phyloP scores from a whole-genome alignment of 2,329 filamentous ascomycete genomes.

The Fusarium citri region DNA sequence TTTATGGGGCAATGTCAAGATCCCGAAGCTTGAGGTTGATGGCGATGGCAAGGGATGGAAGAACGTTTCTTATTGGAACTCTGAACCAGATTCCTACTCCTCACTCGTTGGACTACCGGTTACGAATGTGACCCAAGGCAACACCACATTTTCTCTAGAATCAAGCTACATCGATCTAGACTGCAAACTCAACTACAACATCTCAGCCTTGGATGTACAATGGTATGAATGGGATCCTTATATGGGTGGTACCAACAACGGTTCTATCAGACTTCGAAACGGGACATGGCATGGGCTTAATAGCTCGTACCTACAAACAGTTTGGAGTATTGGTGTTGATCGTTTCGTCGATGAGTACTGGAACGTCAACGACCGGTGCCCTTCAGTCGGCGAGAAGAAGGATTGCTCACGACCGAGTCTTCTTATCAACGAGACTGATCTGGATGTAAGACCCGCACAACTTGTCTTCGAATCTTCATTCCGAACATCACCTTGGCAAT shows the following conservation, averaged over 20 bases:
- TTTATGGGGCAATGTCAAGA: conserved; percentile 22
- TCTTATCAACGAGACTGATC: not conserved
- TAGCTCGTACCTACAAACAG: not conserved
- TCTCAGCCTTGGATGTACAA: not conserved
- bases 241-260: not conserved
- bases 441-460: not conserved
- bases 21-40: conserved; percentile 5
- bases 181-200: not conserved
- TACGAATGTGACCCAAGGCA: not conserved
- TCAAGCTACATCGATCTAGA: not conserved
- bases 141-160: not conserved
- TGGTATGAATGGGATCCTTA: not conserved
- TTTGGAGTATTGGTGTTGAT: not conserved
- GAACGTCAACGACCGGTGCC: not conserved
- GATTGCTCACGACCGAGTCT: not conserved
- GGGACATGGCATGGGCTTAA: conserved; percentile 21
- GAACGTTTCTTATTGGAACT: not conserved
- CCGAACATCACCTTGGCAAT: not conserved
- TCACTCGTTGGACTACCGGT: not conserved
- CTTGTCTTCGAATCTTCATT: not conserved
- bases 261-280: not conserved
- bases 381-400: not conserved
- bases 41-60: not conserved
- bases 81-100: not conserved
- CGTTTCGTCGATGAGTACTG: not conserved